Evolutionary conservation across 176 grass and related monocot genomes (phyloP).

Genomic region (Triticum monococcum): DNA sequence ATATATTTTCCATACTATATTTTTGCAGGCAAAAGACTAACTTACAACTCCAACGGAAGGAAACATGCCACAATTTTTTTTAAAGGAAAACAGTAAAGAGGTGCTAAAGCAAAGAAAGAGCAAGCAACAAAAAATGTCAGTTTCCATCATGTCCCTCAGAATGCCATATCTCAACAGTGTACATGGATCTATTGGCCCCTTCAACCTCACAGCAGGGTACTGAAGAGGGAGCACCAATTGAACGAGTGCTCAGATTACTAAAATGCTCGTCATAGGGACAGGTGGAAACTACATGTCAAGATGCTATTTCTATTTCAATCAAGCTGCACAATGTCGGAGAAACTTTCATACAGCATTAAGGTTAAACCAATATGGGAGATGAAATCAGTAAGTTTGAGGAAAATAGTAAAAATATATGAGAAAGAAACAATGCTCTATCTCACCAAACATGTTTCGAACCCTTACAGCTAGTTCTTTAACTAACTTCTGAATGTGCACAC

Average conservation of each 20-base stretch:
- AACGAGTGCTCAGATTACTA: slow-evolving; percentile 56
- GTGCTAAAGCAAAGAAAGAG: background rate
- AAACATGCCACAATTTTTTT: background rate
- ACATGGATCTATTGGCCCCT: slow-evolving; percentile 30
- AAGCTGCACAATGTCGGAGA: background rate
- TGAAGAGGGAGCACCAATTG: slow-evolving; percentile 51
- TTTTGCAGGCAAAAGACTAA: background rate
- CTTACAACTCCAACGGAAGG: background rate
- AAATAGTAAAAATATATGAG: background rate
- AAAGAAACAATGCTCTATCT: background rate
- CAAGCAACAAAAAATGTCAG: background rate
- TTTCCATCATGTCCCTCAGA: slow-evolving; percentile 50
- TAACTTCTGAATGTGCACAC: background rate
- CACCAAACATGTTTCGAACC: slow-evolving; percentile 3
- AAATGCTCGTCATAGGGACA: slow-evolving; percentile 50
- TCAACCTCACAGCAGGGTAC: slow-evolving; percentile 30
- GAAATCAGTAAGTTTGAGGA: background rate
- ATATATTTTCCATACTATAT: background rate
- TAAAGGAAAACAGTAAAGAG: background rate
- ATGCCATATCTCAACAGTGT: slow-evolving; percentile 48
- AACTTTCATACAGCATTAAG: background rate
- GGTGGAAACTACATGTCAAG: background rate
- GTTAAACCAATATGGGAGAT: background rate
- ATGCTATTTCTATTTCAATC: background rate
- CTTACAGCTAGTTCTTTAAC: background rate